Percentiles rank a stretch among this genome's conserved stretches.
phyloP scores from a whole-genome alignment of 176 grass and related monocot genomes.

The Carex myosuroides region DNA sequence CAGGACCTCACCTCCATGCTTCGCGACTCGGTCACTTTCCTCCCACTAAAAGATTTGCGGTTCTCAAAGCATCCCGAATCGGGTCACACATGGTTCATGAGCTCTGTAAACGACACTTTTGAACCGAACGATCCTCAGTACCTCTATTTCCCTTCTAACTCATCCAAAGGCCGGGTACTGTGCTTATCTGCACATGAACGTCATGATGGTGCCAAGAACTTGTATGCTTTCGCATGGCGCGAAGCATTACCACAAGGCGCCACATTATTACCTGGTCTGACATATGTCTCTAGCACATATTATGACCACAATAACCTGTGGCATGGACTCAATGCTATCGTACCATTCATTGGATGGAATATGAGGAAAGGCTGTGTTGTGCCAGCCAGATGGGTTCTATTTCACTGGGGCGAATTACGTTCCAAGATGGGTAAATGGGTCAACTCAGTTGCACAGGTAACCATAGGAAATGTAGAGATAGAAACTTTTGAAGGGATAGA shows the following conservation, averaged over 20 bases:
- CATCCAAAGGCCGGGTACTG: constrained; percentile 44
- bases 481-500: constrained; percentile 12
- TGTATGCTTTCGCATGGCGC: constrained; percentile 45
- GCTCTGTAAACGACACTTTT: constrained; percentile 45
- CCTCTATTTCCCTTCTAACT: constrained; percentile 48
- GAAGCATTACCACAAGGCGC: constrained; percentile 38
- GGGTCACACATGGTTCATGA: constrained; percentile 53
- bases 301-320: constrained; percentile 63
- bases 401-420: constrained; percentile 45
- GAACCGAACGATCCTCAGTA: constrained; percentile 33
- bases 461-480: constrained; percentile 29
- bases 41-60: constrained; percentile 45
- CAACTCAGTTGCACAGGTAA: background rate
- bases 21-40: constrained; percentile 34
- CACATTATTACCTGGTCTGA: constrained; percentile 30
- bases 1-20: constrained; percentile 14
- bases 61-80: background rate
- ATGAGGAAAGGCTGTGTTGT: constrained; percentile 19
- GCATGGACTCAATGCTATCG: constrained; percentile 45
- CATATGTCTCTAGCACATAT: constrained; percentile 53
- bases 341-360: constrained; percentile 50
- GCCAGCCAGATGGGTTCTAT: constrained; percentile 44
- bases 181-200: constrained; percentile 32
- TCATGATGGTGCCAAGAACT: constrained; percentile 42
- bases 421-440: constrained; percentile 40